Percentiles rank a stretch among this genome's conserved stretches.
Conservation (phyloP, 192 early-diverging fungal species). For the Lobosporangium transversale region DNA sequence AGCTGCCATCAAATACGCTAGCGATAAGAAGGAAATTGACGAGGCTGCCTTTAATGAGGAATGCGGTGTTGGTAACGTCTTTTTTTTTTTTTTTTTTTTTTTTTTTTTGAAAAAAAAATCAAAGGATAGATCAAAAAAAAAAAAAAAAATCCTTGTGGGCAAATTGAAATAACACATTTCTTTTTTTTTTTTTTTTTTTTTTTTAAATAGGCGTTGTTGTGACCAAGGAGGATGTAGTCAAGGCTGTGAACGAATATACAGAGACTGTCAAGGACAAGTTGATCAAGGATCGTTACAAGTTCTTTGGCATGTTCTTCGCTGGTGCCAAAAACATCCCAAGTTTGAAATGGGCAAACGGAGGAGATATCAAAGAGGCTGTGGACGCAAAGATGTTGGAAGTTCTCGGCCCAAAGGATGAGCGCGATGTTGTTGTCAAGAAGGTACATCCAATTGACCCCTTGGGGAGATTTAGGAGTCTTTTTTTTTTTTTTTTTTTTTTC, state of each 20-base stretch:
- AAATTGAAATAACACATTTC: neutral
- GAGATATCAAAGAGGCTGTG: conserved; percentile 86
- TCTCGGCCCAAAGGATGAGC: conserved; percentile 99
- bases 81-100: too few species aligned
- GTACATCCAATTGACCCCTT: neutral
- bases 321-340: conserved; percentile 71
- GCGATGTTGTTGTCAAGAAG: conserved; percentile 73
- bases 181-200: neutral
- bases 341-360: conserved; percentile 92
- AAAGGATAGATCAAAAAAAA: too few species aligned
- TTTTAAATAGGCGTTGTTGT: conserved; percentile 79
- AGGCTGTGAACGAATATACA: conserved; percentile 71
- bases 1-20: conserved; percentile 94
- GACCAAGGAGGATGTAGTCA: conserved; percentile 77
- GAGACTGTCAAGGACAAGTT: conserved; percentile 75
- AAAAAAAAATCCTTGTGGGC: neutral
- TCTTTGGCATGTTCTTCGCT: conserved; percentile 80
- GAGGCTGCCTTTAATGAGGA: conserved; percentile 81
- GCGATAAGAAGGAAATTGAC: conserved; percentile 65
- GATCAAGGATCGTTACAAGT: conserved; percentile 85
- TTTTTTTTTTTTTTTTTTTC: conserved; percentile 5
- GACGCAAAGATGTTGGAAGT: conserved; percentile 84
- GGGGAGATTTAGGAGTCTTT: neutral
- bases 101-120: too few species aligned
- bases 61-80: conserved; percentile 90